Conservation (phyloP, 345 rosid species). For the Populus deltoides region DNA sequence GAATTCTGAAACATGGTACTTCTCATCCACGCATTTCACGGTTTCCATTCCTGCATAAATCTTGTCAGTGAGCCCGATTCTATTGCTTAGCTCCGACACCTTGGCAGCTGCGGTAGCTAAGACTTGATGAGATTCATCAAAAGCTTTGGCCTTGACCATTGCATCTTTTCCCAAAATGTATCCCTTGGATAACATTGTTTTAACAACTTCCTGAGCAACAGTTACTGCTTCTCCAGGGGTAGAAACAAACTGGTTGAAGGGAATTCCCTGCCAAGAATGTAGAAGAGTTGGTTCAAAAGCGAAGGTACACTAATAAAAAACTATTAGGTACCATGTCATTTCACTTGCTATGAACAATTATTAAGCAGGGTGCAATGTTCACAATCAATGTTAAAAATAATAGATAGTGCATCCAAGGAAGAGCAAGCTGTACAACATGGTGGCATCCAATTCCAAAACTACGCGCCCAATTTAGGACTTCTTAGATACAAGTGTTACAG, state of each 20-base stretch:
- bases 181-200: constrained; percentile 72
- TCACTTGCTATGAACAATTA: not conserved
- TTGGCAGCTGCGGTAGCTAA: constrained; percentile 61
- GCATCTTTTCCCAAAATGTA: constrained; percentile 73
- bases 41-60: constrained; percentile 57
- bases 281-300: not conserved
- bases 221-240: constrained; percentile 73
- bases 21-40: constrained; percentile 63
- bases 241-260: constrained; percentile 40
- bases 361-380: not conserved
- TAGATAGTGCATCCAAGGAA: not conserved
- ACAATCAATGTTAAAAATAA: no score
- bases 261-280: constrained; percentile 46
- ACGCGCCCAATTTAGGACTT: no score
- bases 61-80: constrained; percentile 67
- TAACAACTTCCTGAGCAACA: constrained; percentile 73
- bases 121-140: constrained; percentile 62
- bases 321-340: not conserved
- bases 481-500: no score
- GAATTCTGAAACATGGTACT: constrained; percentile 59
- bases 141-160: constrained; percentile 60
- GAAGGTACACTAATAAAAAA: not conserved
- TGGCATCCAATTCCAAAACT: no score
- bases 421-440: no score
- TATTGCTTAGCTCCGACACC: constrained; percentile 60